Evolutionary conservation across 139 green algal genomes (phyloP).

Genomic region (Auxenochlorella pyrenoidosa): DNA sequence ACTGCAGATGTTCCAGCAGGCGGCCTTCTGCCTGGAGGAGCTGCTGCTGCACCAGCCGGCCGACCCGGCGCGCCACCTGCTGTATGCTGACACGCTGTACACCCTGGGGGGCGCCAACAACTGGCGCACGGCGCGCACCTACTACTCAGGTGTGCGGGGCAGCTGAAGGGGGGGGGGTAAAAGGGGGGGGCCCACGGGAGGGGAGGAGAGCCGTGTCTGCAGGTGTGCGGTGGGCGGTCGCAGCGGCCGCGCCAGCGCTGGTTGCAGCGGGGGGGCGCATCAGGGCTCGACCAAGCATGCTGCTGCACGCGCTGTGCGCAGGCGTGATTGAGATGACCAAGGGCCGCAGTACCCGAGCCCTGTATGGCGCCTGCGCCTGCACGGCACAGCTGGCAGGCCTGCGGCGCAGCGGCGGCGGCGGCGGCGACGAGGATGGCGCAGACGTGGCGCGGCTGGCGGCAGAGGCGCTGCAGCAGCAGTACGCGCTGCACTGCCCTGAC

Average conservation of each 20-base stretch:
- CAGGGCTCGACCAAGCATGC: too few relatives aligned
- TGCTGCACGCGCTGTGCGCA: too few relatives aligned
- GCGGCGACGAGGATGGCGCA: constrained; percentile 34
- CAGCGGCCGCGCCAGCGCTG: too few relatives aligned
- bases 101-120: constrained; percentile 65
- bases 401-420: constrained; percentile 26
- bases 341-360: constrained; percentile 50
- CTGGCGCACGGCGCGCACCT: constrained; percentile 61
- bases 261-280: too few relatives aligned
- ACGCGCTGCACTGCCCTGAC: constrained; percentile 61
- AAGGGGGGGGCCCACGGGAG: not conserved
- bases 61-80: constrained; percentile 61
- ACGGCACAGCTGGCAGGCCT: constrained; percentile 45
- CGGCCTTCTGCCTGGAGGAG: constrained; percentile 89
- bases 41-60: constrained; percentile 75
- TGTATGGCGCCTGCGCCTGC: constrained; percentile 62
- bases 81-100: constrained; percentile 83
- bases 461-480: constrained; percentile 65
- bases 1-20: constrained; percentile 80
- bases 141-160: constrained; percentile 65
- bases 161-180: not conserved
- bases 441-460: constrained; percentile 65
- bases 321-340: constrained; percentile 73
- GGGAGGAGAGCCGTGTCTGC: too few relatives aligned
- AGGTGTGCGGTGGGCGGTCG: too few relatives aligned